phyloP scores from a whole-genome alignment of 169 alveolate species.

The Eimeria necatrix region DNA sequence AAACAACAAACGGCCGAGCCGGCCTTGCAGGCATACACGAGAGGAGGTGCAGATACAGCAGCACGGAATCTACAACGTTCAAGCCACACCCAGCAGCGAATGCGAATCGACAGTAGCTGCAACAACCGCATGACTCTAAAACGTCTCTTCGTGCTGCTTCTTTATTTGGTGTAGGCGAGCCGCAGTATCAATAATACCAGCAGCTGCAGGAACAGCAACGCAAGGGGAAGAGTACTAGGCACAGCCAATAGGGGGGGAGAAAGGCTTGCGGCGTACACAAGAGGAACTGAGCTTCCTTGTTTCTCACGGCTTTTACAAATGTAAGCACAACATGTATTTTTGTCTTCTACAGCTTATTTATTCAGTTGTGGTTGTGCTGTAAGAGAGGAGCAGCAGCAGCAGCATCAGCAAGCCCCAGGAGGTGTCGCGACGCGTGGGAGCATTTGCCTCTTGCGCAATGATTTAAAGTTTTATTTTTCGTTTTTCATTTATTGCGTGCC shows the following conservation, averaged over 20 bases:
- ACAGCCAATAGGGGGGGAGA: not conserved
- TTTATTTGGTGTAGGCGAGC: not conserved
- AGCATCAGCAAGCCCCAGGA: not conserved
- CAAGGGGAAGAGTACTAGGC: not conserved
- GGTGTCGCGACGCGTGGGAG: no score
- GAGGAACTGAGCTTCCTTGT: not conserved
- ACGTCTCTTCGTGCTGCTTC: not conserved
- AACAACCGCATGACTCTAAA: not conserved
- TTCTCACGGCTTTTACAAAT: no score
- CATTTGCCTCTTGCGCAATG: no score
- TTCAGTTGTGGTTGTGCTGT: not conserved
- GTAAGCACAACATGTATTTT: not conserved
- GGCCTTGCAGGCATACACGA: not conserved
- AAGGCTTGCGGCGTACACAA: not conserved
- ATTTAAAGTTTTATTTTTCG: no score
- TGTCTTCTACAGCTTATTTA: not conserved
- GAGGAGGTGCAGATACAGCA: not conserved
- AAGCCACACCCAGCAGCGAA: not conserved
- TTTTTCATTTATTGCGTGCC: no score
- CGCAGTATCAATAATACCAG: not conserved
- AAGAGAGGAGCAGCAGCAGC: not conserved
- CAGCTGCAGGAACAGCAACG: not conserved
- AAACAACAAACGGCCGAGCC: no score
- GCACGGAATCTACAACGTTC: not conserved
- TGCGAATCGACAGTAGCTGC: not conserved